Evolutionary conservation across 495 filamentous ascomycete species (phyloP).

Genomic region (Darksidea phi): DNA sequence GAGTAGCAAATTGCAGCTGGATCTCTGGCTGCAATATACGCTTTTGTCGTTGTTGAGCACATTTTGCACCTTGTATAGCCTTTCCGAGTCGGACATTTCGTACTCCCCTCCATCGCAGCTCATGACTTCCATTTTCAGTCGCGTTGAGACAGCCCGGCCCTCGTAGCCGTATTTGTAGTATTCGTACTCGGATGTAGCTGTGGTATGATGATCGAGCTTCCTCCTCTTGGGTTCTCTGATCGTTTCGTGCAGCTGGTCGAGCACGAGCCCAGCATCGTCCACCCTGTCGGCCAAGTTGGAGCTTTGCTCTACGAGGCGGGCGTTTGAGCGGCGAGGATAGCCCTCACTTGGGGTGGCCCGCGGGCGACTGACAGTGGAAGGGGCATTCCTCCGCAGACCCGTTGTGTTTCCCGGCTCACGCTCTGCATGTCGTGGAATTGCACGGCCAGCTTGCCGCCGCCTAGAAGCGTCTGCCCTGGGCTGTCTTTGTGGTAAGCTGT

Average conservation of each 20-base stretch:
- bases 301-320: slow-evolving; percentile 9
- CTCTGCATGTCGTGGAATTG: background rate
- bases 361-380: slow-evolving; percentile 13
- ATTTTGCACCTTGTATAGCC: slow-evolving; percentile 68
- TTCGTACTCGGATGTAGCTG: slow-evolving; percentile 50
- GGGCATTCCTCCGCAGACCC: background rate
- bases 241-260: background rate
- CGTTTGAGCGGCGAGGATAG: slow-evolving; percentile 25
- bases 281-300: background rate
- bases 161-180: slow-evolving; percentile 75
- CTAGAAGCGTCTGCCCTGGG: background rate
- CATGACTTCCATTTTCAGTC: slow-evolving; percentile 77
- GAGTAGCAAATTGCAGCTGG: slow-evolving; percentile 79
- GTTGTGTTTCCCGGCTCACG: slow-evolving; percentile 1
- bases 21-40: slow-evolving; percentile 85
- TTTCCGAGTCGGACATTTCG: slow-evolving; percentile 49
- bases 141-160: slow-evolving; percentile 78
- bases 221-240: slow-evolving; percentile 60
- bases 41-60: slow-evolving; percentile 75
- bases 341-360: slow-evolving; percentile 29
- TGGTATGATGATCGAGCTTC: slow-evolving; percentile 65
- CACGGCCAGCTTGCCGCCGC: slow-evolving; percentile 11
- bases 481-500: no score
- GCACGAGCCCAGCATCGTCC: background rate
- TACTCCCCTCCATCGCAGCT: slow-evolving; percentile 87